phyloP scores from a whole-genome alignment of 176 grass and related monocot species.

The Lolium rigidum region DNA sequence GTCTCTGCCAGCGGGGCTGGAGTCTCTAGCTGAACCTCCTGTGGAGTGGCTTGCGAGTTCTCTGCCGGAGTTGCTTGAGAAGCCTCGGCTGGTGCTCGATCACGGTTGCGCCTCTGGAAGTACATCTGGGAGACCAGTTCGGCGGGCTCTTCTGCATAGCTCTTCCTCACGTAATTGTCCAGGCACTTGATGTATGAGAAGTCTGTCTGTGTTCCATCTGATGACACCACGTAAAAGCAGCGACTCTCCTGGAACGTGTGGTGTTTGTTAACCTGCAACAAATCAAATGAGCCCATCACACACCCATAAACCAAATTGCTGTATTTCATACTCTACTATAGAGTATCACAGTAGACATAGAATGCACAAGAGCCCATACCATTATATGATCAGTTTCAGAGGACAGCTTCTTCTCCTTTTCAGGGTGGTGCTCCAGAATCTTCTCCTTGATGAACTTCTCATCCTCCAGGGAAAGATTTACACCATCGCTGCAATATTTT shows the following conservation, averaged over 20 bases:
- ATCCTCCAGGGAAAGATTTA: conserved; percentile 64
- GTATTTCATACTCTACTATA: neutral
- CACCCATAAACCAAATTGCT: neutral
- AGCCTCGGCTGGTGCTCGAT: too few relatives aligned
- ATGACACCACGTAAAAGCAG: conserved; percentile 75
- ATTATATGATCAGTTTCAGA: conserved; percentile 72
- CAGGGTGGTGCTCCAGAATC: conserved; percentile 85
- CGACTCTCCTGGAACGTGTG: conserved; percentile 50
- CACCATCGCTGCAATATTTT: conserved; percentile 62
- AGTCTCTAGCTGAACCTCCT: neutral
- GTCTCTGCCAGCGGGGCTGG: neutral
- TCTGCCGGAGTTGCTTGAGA: too few relatives aligned
- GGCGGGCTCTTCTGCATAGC: conserved; percentile 55
- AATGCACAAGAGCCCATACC: conserved; percentile 51
- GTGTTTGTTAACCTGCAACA: conserved; percentile 72
- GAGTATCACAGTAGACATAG: neutral
- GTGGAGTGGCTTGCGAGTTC: conserved; percentile 6
- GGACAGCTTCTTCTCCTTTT: conserved; percentile 71
- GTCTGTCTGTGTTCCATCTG: conserved; percentile 63
- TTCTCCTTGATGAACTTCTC: conserved; percentile 79
- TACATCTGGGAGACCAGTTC: conserved; percentile 71
- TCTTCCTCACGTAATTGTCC: conserved; percentile 73
- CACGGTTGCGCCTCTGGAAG: conserved; percentile 40
- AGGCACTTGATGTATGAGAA: conserved; percentile 92
- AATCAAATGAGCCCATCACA: conserved; percentile 31